Conservation (phyloP, 2,329 filamentous ascomycete genomes). For the Arthrobotrys sphaeroides region DNA sequence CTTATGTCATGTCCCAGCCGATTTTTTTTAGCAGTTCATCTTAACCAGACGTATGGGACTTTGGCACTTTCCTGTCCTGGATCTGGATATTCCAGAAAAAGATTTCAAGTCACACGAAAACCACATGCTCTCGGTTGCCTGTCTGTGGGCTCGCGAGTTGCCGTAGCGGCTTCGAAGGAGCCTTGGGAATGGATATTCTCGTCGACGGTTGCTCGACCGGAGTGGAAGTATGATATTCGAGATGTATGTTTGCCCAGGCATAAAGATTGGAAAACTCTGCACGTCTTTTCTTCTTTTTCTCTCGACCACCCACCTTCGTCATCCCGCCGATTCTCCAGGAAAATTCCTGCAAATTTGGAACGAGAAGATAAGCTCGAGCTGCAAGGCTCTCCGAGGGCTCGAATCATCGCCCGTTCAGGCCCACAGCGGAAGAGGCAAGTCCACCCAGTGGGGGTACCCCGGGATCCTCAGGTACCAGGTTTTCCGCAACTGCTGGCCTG, state of each 20-base stretch:
- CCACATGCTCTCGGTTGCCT: conserved; percentile 50
- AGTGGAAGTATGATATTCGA: no score
- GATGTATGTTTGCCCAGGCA: no score
- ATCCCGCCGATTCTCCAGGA: conserved; percentile 30
- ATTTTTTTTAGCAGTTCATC: conserved; percentile 40
- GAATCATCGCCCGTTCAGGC: conserved; percentile 34
- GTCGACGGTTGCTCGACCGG: conserved; percentile 13
- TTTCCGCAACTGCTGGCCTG: conserved; percentile 40
- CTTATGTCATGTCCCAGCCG: conserved; percentile 47
- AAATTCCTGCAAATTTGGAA: conserved; percentile 16
- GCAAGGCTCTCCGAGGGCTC: conserved; percentile 10
- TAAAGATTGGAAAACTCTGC: neutral
- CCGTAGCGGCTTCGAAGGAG: conserved; percentile 32
- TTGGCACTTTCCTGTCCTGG: conserved; percentile 51
- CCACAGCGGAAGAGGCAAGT: conserved; percentile 51
- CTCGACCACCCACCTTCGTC: conserved; percentile 48
- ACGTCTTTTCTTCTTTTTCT: conserved; percentile 20
- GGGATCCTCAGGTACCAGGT: conserved; percentile 53
- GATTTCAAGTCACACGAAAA: conserved; percentile 47
- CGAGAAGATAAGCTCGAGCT: conserved; percentile 7
- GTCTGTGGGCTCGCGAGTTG: conserved; percentile 35
- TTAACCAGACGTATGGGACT: conserved; percentile 42
- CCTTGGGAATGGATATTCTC: conserved; percentile 24
- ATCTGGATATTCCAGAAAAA: conserved; percentile 47
- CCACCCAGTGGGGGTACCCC: conserved; percentile 45